These are phyloP conservation scores for Bassia scoparia DNA, from an alignment of 148 eudicot genomes.

Conservation along the genomic window DNA sequence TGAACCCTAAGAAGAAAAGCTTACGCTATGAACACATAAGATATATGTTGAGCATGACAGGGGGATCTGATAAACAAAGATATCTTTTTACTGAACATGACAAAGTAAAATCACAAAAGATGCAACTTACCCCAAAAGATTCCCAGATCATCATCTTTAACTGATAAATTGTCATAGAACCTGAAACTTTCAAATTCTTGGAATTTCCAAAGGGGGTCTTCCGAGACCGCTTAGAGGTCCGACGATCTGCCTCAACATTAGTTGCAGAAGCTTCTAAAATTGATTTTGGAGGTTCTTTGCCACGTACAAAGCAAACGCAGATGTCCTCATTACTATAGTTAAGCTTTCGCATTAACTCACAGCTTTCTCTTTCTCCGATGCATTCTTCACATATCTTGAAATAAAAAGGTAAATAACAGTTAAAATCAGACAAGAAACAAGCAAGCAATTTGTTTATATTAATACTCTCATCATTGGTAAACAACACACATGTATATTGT, in stretches of 20 bases:
- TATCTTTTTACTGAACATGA: neutral
- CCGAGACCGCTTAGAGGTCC: slow-evolving; percentile 92
- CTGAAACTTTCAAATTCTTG: slow-evolving; percentile 76
- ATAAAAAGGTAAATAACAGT: slow-evolving; percentile 7
- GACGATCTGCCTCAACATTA: slow-evolving; percentile 67
- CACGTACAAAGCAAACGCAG: slow-evolving; percentile 72
- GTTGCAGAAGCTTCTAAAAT: slow-evolving; percentile 73
- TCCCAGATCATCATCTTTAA: slow-evolving; percentile 99
- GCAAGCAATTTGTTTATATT: neutral
- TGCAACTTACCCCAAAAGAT: slow-evolving; percentile 87
- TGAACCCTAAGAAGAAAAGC: neutral
- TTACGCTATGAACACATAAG: neutral
- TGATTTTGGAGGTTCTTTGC: slow-evolving; percentile 91
- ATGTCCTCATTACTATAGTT: slow-evolving; percentile 87
- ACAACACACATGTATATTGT: neutral
- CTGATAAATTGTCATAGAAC: slow-evolving; percentile 79
- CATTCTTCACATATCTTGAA: slow-evolving; percentile 81
- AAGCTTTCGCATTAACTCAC: slow-evolving; percentile 75
- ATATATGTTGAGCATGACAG: too few relatives aligned
- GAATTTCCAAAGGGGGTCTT: slow-evolving; percentile 80
- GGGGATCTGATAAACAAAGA: neutral
- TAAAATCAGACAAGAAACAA: slow-evolving; percentile 12
- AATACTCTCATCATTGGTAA: neutral
- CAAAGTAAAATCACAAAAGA: slow-evolving; percentile 12
- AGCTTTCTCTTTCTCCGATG: slow-evolving; percentile 93